Evolutionary conservation across 1,284 basidiomycete genomes (phyloP).

Genomic region (Sparassis latifolia): DNA sequence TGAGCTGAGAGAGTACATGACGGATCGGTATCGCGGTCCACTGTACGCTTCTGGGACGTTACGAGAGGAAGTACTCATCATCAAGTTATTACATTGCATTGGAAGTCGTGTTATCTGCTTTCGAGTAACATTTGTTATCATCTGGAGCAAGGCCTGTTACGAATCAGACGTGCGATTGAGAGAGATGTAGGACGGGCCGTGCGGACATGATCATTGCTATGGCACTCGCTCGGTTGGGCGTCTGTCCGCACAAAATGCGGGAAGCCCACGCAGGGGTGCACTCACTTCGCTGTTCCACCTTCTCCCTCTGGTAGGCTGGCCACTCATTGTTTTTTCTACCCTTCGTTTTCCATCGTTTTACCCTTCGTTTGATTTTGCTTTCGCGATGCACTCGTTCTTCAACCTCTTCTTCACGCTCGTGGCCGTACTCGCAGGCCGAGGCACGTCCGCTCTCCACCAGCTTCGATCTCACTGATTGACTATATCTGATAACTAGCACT

Average conservation of each 20-base stretch:
- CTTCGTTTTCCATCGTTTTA: not conserved
- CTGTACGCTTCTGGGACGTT: not conserved
- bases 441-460: not conserved
- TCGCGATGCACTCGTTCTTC: slow-evolving; percentile 7
- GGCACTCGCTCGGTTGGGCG: not conserved
- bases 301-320: slow-evolving; percentile 9
- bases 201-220: slow-evolving; percentile 1
- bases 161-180: no score
- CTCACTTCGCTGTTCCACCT: no score
- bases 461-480: not conserved
- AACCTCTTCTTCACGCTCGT: slow-evolving; percentile 5
- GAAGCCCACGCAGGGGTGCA: no score
- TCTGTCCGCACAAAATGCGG: not conserved
- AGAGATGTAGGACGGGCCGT: not conserved
- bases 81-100: no score
- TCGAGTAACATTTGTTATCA: no score
- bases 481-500: slow-evolving; percentile 26
- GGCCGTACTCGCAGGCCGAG: slow-evolving; percentile 10
- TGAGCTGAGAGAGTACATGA: slow-evolving; percentile 1
- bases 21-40: not conserved
- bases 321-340: not conserved
- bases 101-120: no score
- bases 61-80: no score
- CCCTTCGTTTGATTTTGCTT: not conserved
- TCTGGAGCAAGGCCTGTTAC: no score